Conservation (phyloP, 2,329 filamentous ascomycete species). For the Talaromyces sp. region DNA sequence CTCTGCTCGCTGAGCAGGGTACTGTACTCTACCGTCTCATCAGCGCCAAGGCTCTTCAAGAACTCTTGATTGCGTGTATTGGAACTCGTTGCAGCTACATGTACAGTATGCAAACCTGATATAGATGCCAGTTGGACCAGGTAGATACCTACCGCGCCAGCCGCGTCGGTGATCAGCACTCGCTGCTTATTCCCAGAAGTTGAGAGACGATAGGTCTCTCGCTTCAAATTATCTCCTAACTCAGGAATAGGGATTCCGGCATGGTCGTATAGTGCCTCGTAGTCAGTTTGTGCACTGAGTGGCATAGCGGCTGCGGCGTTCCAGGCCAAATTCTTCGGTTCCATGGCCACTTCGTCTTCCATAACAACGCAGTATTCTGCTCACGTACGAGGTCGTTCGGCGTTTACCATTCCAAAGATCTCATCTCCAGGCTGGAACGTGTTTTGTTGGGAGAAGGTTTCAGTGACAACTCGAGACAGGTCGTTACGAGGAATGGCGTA, state of each 20-base stretch:
- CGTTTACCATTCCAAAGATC: background rate
- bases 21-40: slow-evolving; percentile 34
- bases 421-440: background rate
- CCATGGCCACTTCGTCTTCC: background rate
- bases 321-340: background rate
- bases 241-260: slow-evolving; percentile 13
- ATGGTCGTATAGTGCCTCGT: slow-evolving; percentile 20
- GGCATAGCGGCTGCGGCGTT: background rate
- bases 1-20: slow-evolving; percentile 4
- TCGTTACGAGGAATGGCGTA: background rate
- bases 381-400: slow-evolving; percentile 10
- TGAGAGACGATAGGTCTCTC: slow-evolving; percentile 13
- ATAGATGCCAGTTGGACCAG: slow-evolving; percentile 32
- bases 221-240: background rate
- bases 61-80: slow-evolving; percentile 28
- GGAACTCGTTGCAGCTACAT: slow-evolving; percentile 33
- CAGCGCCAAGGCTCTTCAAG: slow-evolving; percentile 30
- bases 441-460: slow-evolving; percentile 7
- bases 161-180: slow-evolving; percentile 12
- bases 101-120: slow-evolving; percentile 24
- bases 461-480: slow-evolving; percentile 10
- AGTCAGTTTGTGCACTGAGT: slow-evolving; percentile 1
- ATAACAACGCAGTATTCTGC: background rate
- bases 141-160: slow-evolving; percentile 34
- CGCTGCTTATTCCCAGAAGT: slow-evolving; percentile 16